Evolutionary conservation across 106 monocot genomes (phyloP).

Genomic region (Vanilla planifolia): DNA sequence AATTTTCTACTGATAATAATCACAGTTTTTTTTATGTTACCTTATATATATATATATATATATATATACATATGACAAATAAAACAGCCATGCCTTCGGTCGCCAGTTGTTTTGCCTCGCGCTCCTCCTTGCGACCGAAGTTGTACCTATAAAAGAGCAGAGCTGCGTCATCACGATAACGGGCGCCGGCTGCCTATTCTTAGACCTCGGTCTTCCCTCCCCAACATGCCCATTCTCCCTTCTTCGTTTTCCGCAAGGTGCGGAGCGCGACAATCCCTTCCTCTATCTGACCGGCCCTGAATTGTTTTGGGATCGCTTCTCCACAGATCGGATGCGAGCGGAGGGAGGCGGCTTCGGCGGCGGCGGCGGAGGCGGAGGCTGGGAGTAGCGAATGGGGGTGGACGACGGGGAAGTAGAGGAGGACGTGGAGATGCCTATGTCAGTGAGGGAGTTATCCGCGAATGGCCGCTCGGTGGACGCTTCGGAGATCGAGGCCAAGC

Average conservation of each 20-base stretch:
- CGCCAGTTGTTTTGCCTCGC: too few relatives aligned
- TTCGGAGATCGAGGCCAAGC: conserved; percentile 56
- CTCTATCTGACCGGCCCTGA: neutral
- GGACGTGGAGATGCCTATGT: conserved; percentile 15
- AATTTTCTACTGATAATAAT: too few relatives aligned
- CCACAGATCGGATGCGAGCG: neutral
- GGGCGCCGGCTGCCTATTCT: neutral
- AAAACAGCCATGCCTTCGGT: too few relatives aligned
- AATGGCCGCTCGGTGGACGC: conserved; percentile 46
- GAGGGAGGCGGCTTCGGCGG: neutral
- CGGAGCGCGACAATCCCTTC: neutral
- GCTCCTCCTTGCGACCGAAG: neutral
- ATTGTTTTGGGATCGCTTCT: neutral
- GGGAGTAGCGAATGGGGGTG: conserved; percentile 7
- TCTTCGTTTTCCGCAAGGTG: neutral
- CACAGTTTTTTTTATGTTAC: too few relatives aligned
- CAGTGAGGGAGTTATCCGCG: conserved; percentile 11
- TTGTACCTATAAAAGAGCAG: neutral
- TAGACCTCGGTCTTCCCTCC: neutral
- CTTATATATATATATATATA: too few relatives aligned
- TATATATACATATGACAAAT: too few relatives aligned
- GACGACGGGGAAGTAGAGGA: conserved; percentile 10
- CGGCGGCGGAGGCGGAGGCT: neutral
- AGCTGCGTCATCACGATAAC: neutral
- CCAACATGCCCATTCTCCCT: too few relatives aligned